Percentiles rank a stretch among this genome's conserved stretches.
These are phyloP conservation scores for Apostasia ramifera DNA, from an alignment of 106 monocot genomes.

Conservation along the genomic window DNA sequence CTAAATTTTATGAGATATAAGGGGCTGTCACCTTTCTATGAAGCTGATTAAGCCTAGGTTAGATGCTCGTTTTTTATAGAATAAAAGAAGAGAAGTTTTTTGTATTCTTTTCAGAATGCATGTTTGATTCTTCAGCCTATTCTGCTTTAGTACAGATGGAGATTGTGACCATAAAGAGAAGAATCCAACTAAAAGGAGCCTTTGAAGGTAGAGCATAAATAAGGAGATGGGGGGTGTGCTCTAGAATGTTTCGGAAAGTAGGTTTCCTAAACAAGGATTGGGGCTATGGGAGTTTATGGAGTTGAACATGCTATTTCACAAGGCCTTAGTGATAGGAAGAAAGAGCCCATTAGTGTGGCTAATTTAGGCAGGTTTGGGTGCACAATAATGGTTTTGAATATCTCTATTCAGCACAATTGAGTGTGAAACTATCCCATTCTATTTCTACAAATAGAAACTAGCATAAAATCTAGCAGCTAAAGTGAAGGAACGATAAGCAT, in stretches of 20 bases:
- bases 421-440: too few relatives aligned
- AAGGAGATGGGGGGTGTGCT: not conserved
- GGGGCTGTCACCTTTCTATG: too few relatives aligned
- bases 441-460: too few relatives aligned
- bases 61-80: constrained; percentile 7
- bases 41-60: not conserved
- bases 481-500: too few relatives aligned
- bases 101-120: constrained; percentile 1
- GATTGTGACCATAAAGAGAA: constrained; percentile 7
- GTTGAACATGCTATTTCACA: not conserved
- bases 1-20: too few relatives aligned
- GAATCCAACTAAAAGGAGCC: not conserved
- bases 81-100: constrained; percentile 7
- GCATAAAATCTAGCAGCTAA: too few relatives aligned
- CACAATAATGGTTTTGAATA: too few relatives aligned
- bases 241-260: constrained; percentile 4
- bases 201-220: constrained; percentile 1
- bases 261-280: constrained; percentile 7
- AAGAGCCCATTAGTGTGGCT: not conserved
- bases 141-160: constrained; percentile 3
- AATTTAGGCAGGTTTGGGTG: too few relatives aligned
- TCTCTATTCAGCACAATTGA: too few relatives aligned
- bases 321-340: constrained; percentile 7
- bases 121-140: constrained; percentile 1
- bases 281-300: constrained; percentile 9